Conservation (phyloP, 208 protist species). For the Trypanosoma caninum region DNA sequence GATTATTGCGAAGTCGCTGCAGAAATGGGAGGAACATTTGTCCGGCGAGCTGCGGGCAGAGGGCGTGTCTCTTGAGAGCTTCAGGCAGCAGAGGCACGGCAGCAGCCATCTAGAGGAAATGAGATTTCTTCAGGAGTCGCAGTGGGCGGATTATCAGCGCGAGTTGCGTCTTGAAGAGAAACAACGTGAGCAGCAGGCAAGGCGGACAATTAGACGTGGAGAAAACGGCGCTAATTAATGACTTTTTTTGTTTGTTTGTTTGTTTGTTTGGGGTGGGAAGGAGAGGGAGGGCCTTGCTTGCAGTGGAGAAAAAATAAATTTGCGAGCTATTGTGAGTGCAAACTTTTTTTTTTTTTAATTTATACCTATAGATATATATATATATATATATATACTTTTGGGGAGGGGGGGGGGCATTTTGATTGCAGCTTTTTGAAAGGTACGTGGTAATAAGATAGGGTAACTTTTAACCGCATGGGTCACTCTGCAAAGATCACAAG, state of each 20-base stretch:
- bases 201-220: constrained; percentile 52
- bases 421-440: no score
- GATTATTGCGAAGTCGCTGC: constrained; percentile 60
- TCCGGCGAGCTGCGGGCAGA: constrained; percentile 39
- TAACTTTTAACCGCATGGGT: constrained; percentile 56
- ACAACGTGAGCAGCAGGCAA: constrained; percentile 43
- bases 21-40: constrained; percentile 62
- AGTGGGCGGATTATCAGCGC: constrained; percentile 68
- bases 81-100: constrained; percentile 46
- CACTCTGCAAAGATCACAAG: constrained; percentile 85
- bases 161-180: constrained; percentile 52
- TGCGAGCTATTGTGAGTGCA: constrained; percentile 1
- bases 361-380: background rate
- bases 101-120: constrained; percentile 65
- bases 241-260: constrained; percentile 4
- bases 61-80: constrained; percentile 70
- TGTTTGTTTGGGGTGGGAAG: no score
- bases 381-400: no score
- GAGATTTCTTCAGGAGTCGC: constrained; percentile 48
- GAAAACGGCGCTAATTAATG: constrained; percentile 15
- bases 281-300: no score
- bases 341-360: constrained; percentile 2
- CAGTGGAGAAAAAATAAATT: no score
- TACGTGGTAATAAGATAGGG: no score
- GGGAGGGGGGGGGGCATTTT: no score